Base-by-base conservation (phyloP, 2,329 filamentous ascomycete genomes). In the Bertia moriformis region DNA sequence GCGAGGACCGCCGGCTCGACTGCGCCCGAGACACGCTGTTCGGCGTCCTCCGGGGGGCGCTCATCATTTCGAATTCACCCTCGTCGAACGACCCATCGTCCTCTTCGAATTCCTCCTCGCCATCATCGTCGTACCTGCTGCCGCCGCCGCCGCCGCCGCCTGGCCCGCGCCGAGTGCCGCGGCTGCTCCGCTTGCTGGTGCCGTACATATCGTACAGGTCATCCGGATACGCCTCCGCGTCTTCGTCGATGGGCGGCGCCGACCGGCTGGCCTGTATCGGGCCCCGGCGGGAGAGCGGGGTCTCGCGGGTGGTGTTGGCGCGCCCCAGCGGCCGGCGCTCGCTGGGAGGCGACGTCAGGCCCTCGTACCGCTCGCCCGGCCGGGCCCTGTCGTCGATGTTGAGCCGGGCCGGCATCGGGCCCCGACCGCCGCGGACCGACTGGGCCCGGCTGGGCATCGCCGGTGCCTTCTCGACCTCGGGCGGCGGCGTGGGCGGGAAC, bases 401-500 rank as follows among this genome's bases (percentile, higher is more conserved):
- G 44, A 80, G 66, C 48, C 73, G 73, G 17, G 72, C 65, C n/a
- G 69, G 71, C 59, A 69, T 66, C 24, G 73, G 73, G 46, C 71
- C 78, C 37, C 66, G 62, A 2, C 73, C 73, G 48, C 66, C 76
- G 42, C 74, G 71, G 38, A 78, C 70, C n/a, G 74, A 79, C 19
- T 66, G 65, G 39, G 63, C 73, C 17, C 75, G 66, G 46, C 61
- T 69, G 49, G 71, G 63, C 35, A 50, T 47, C 4, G 56, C 44
- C 3, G 60, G 58, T n/a, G n/a, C n/a, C 50, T 79, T 81, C 48
- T 95, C 87, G n/a, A n/a, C n/a, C 65, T 98, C 91, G 4, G 91
- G 91, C 4, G 91, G 91, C 30, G 91, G 91, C n/a, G 91, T 96
- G n/a, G 91, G 91, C 14, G 91, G 91, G 63, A 96, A 95, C 45